Percentiles rank a stretch among this genome's conserved stretches.
Evolutionary conservation across 768 basidiomycete genomes (phyloP).

Genomic region (Xerocomellus chrysenteron): DNA sequence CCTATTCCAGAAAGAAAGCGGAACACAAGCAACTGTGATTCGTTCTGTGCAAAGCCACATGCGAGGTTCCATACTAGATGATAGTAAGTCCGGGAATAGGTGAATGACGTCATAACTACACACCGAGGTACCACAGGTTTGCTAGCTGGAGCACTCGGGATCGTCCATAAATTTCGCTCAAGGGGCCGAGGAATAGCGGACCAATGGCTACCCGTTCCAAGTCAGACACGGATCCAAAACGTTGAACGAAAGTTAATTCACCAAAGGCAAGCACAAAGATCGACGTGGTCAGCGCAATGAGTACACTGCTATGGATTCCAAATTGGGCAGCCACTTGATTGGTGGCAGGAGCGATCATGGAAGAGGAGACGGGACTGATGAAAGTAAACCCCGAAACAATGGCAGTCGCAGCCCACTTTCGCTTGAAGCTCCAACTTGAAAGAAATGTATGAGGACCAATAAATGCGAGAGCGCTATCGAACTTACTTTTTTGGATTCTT

Average conservation of each 20-base stretch:
- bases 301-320: constrained; percentile 47
- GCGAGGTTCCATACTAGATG: constrained; percentile 57
- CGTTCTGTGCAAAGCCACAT: constrained; percentile 62
- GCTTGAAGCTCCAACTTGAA: constrained; percentile 52
- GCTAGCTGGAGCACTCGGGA: constrained; percentile 57
- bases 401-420: constrained; percentile 66
- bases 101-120: neutral
- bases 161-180: constrained; percentile 73
- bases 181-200: constrained; percentile 50
- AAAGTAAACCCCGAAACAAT: constrained; percentile 69
- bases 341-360: constrained; percentile 71
- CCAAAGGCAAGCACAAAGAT: constrained; percentile 63
- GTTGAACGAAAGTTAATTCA: constrained; percentile 21
- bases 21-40: constrained; percentile 60
- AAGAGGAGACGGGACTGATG: constrained; percentile 66
- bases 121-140: constrained; percentile 69
- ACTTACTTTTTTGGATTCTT: constrained; percentile 58
- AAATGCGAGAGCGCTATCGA: neutral
- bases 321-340: constrained; percentile 51
- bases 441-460: neutral
- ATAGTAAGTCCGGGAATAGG: neutral
- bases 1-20: constrained; percentile 70
- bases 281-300: constrained; percentile 59
- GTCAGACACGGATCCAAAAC: neutral
- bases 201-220: constrained; percentile 18